Base-by-base conservation (phyloP, 768 basidiomycete species). In the Cyathus striatus region DNA sequence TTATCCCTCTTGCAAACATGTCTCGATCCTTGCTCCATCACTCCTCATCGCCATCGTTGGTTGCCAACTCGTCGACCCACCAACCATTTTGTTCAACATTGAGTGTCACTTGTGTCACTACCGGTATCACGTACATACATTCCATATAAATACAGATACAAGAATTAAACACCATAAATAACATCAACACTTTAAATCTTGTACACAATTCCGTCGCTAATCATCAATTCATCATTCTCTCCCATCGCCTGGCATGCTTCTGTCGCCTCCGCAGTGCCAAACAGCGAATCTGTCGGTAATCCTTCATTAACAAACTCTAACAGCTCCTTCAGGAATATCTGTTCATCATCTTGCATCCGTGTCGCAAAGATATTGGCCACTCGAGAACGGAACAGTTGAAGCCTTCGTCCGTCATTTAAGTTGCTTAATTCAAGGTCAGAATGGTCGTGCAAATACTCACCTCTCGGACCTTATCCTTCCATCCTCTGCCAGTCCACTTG, bases 171-270 rank as follows among this genome's bases (percentile, higher is more conserved):
- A n/a, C n/a, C n/a, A n/a, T n/a, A n/a, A n/a, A 17, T 13, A 23
- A 17, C 9, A 13, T 9, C 12, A 37, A 18, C 13, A 37, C 12
- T 33, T 58, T 68, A 90, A 44, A 91, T 79, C 62, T 83, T 90
- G 69, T 94, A 94, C 41, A 94, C 76, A 44, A 90, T 81, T 23
- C 84, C 87, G 23, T 88, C 90, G 49, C 84, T 86, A 53, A 91
- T 72, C 88, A 96, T 90, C 48, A 97, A 69, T 62, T 94, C 86
- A 42, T 90, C 83, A 10, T 68, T 70, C 14, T 84, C 82, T 21
- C 76, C 74, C 94, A 98, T 96, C 25, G 70, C 62, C 49, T 79
- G 71, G 45, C 85, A 83, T 18, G 83, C 80, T 42, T 72, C 69
- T 4, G 78, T 80, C 1, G 88, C 95, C 61, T 98, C 95, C 10